Evolutionary conservation across 2,329 filamentous ascomycete species (phyloP).

Genomic region (Didymosphaeria variabile): DNA sequence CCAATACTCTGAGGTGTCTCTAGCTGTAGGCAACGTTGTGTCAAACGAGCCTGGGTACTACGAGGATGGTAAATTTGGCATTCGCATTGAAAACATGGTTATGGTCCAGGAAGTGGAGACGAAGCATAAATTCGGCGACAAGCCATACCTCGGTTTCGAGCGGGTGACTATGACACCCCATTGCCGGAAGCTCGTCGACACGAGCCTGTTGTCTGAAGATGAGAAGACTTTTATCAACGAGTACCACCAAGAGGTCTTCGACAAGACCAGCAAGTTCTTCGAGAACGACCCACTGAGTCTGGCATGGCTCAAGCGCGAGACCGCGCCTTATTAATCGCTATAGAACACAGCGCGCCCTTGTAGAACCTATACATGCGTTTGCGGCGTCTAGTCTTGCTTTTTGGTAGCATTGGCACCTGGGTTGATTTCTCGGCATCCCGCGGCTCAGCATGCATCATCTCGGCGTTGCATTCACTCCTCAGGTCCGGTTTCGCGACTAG

Average conservation of each 20-base stretch:
- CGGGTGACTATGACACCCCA: conserved; percentile 97
- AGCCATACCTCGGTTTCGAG: conserved; percentile 93
- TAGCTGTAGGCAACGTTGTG: conserved; percentile 91
- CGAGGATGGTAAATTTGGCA: conserved; percentile 92
- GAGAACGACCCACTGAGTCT: conserved; percentile 74
- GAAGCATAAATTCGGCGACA: conserved; percentile 87
- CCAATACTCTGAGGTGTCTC: conserved; percentile 88
- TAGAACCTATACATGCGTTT: conserved; percentile 8
- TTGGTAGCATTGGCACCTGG: conserved; percentile 18
- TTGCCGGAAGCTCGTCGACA: conserved; percentile 87
- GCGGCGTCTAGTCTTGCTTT: conserved; percentile 15
- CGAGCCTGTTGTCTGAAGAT: conserved; percentile 71
- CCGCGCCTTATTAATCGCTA: conserved; percentile 60
- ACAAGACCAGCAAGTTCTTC: conserved; percentile 83
- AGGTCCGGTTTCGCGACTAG: conserved; percentile 18
- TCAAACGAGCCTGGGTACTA: conserved; percentile 98
- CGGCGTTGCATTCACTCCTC: conserved; percentile 21
- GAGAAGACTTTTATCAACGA: conserved; percentile 90
- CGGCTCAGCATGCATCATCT: conserved; percentile 24
- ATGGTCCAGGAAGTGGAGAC: conserved; percentile 91
- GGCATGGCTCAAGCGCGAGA: conserved; percentile 88
- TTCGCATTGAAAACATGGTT: conserved; percentile 95
- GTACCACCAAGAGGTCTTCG: conserved; percentile 81
- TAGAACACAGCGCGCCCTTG: not conserved
- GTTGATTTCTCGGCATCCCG: conserved; percentile 28